These are phyloP conservation scores for Pythium aquatile DNA, from an alignment of 352 stramenopile genomes.

Conservation along the genomic window DNA sequence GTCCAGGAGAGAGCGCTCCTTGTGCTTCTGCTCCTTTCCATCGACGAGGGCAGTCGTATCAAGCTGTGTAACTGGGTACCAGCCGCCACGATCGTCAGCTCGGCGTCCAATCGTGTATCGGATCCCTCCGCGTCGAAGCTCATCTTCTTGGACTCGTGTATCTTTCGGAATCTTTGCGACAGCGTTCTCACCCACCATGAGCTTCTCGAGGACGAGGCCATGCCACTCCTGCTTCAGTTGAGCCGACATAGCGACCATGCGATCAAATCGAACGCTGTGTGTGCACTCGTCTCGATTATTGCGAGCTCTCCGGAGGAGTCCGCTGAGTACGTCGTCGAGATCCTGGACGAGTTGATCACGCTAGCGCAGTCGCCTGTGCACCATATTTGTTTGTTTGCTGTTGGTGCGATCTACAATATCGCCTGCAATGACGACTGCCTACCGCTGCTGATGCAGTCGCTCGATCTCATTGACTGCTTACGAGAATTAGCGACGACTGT, in stretches of 20 bases:
- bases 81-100: constrained; percentile 38
- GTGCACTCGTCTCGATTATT: constrained; percentile 62
- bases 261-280: constrained; percentile 69
- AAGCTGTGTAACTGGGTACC: constrained; percentile 74
- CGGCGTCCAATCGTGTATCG: constrained; percentile 5
- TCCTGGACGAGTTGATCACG: constrained; percentile 52
- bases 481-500: constrained; percentile 32
- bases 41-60: constrained; percentile 62
- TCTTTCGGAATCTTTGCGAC: constrained; percentile 71
- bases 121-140: constrained; percentile 13
- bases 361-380: constrained; percentile 33
- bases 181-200: constrained; percentile 74
- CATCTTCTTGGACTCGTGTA: constrained; percentile 61
- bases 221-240: constrained; percentile 66
- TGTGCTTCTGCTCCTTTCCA: constrained; percentile 52
- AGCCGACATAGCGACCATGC: constrained; percentile 42
- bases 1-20: constrained; percentile 59
- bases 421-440: constrained; percentile 66
- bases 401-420: constrained; percentile 75
- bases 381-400: constrained; percentile 49
- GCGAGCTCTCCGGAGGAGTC: constrained; percentile 59
- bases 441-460: constrained; percentile 41
- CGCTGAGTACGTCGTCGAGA: constrained; percentile 45
- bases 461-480: constrained; percentile 38
- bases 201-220: constrained; percentile 51